Base-by-base conservation (phyloP, 306 rosid genomes). In the Rosa rugosa region DNA sequence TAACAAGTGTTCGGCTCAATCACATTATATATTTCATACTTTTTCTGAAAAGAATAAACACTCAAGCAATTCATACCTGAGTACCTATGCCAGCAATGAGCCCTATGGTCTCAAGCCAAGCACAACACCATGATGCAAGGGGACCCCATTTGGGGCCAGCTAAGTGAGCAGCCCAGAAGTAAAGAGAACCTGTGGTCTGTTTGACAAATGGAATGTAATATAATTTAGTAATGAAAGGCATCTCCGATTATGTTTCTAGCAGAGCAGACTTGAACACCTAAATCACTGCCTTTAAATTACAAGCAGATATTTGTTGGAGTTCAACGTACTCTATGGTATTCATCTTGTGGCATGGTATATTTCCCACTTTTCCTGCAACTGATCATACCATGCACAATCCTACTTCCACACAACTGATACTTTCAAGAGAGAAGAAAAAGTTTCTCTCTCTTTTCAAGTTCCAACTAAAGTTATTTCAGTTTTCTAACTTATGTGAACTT, bases 61-160 rank as follows among this genome's bases (percentile, higher is more conserved):
- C 40, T 49, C 13, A 3, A 59, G 34, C 2, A 11, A 60, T 17
- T 77, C 71, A 50, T 81, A 93, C 98, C 97, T 93, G 98, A 72
- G 98, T 89, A 41, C 98, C 94, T 8, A 93, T 89, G 62, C 94
- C 97, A 10, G 98, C 94, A 80, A 89, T 77, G 53, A 93, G 94
- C 8, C 98, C 98, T 72, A 93, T 88, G 57, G 92, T 84, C 83
- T 93, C 98, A 11, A 93, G 97, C 98, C 98, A 93, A 76, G 97
- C 98, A 75, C 97, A 91, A 46, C 93, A 89, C 97, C 98, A 93
- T 17, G 98, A 93, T 70, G 98, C 94, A 75, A 93, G 90, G 70
- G 98, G 97, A 57, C 98, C 98, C 97, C 97, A 91, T 79, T 83
- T 89, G 4, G 97, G 93, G 34, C 98, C 98, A 12, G 98, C 97